phyloP scores from a whole-genome alignment of 345 rosid species.

The Camelina sativa region DNA sequence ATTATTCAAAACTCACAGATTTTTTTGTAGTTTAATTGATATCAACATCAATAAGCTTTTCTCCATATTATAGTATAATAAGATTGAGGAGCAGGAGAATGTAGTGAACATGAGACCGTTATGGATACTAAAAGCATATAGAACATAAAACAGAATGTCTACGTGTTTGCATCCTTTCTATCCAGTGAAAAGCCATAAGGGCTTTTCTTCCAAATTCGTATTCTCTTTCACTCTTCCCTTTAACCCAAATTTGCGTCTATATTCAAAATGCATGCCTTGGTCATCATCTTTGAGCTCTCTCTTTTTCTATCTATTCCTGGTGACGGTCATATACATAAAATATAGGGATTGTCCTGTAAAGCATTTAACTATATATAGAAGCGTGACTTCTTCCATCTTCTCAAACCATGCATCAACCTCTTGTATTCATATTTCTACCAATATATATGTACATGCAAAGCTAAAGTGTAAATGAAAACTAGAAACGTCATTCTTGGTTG shows the following conservation, averaged over 20 bases:
- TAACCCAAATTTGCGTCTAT: constrained; percentile 37
- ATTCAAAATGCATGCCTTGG: constrained; percentile 28
- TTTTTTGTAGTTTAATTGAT: not conserved
- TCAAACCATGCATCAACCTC: constrained; percentile 2
- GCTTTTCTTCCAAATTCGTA: constrained; percentile 20
- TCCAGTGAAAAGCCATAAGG: constrained; percentile 34
- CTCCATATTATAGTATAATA: not conserved
- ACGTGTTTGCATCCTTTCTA: constrained; percentile 26
- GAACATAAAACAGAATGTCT: constrained; percentile 21
- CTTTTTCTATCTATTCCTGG: not conserved
- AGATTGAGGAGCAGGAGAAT: not conserved
- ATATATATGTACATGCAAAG: not conserved
- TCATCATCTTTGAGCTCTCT: constrained; percentile 8
- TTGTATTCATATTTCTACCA: too few species aligned
- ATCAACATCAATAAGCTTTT: constrained; percentile 4
- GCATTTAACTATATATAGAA: constrained; percentile 10
- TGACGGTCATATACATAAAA: not conserved
- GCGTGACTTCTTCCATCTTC: constrained; percentile 4
- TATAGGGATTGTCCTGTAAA: not conserved
- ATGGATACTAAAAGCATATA: constrained; percentile 15
- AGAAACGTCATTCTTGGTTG: constrained; percentile 13
- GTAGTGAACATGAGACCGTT: constrained; percentile 1
- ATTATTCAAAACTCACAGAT: constrained; percentile 1
- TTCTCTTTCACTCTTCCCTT: constrained; percentile 34
- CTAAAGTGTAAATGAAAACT: not conserved